phyloP scores from a whole-genome alignment of 2,329 filamentous ascomycete species.

The Ilyonectria sp. region DNA sequence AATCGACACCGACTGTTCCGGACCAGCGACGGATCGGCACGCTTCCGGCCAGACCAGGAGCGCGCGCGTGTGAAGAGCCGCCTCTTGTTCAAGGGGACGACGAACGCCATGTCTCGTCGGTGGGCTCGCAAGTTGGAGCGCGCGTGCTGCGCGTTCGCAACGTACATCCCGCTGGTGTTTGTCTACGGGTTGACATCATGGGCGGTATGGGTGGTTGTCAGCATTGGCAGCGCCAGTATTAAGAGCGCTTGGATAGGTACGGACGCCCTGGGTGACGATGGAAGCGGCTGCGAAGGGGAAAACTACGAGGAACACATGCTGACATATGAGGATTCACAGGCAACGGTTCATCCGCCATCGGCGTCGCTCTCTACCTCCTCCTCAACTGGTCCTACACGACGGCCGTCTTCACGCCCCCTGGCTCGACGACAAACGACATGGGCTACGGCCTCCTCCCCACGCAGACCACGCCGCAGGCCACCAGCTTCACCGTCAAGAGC shows the following conservation, averaged over 20 bases:
- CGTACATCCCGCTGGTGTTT: constrained; percentile 90
- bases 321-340: constrained; percentile 56
- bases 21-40: not conserved
- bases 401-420: constrained; percentile 93
- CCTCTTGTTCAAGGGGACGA: constrained; percentile 10
- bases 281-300: not conserved
- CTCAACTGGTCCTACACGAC: constrained; percentile 92
- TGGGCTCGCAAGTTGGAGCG: constrained; percentile 83
- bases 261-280: constrained; percentile 33
- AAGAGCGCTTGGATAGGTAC: constrained; percentile 72
- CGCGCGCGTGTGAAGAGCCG: not conserved
- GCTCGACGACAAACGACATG: constrained; percentile 74
- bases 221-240: constrained; percentile 74
- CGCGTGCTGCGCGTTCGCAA: constrained; percentile 83
- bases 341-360: constrained; percentile 71
- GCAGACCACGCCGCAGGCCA: constrained; percentile 71
- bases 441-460: constrained; percentile 88
- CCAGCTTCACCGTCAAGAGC: constrained; percentile 92
- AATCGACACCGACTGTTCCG: not conserved
- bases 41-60: constrained; percentile 6
- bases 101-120: constrained; percentile 65
- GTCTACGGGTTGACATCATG: constrained; percentile 93
- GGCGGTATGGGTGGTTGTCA: constrained; percentile 90
- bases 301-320: constrained; percentile 10
- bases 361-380: constrained; percentile 80